Evolutionary conservation across 2,329 filamentous ascomycete species (phyloP).

Genomic region (Penicillium occitanis): DNA sequence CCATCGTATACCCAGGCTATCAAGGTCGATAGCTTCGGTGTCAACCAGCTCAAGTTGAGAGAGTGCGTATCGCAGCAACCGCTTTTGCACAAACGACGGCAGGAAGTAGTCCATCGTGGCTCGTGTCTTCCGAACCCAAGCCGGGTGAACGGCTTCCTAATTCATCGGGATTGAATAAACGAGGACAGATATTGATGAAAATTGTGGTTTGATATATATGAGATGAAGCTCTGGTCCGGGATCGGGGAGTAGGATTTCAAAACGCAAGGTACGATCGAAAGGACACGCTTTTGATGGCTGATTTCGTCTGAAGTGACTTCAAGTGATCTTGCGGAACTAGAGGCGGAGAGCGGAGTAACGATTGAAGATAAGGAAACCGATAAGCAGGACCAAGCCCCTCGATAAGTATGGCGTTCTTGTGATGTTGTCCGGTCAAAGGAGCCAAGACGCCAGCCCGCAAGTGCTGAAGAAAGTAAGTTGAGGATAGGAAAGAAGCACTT

Average conservation of each 20-base stretch:
- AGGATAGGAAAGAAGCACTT: neutral
- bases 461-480: too few species aligned
- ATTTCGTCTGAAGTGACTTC: neutral
- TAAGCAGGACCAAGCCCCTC: slow-evolving; percentile 4
- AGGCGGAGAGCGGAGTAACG: slow-evolving; percentile 15
- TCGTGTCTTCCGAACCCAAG: slow-evolving; percentile 30
- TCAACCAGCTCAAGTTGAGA: slow-evolving; percentile 83
- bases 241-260: neutral
- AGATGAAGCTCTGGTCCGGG: neutral
- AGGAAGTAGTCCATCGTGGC: slow-evolving; percentile 69
- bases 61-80: slow-evolving; percentile 81
- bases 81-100: slow-evolving; percentile 79
- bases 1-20: slow-evolving; percentile 78
- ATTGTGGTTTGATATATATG: neutral
- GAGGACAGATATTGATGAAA: neutral
- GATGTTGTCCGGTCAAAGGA: neutral
- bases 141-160: slow-evolving; percentile 27
- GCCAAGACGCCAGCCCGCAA: neutral
- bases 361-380: slow-evolving; percentile 9
- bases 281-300: neutral
- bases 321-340: neutral
- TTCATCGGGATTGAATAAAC: slow-evolving; percentile 10
- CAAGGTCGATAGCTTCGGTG: slow-evolving; percentile 79
- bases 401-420: neutral
- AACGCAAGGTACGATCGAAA: neutral